Percentiles rank a stretch among this genome's conserved stretches.
phyloP scores from a whole-genome alignment of 352 stramenopile species.

The Phytophthora cactorum region DNA sequence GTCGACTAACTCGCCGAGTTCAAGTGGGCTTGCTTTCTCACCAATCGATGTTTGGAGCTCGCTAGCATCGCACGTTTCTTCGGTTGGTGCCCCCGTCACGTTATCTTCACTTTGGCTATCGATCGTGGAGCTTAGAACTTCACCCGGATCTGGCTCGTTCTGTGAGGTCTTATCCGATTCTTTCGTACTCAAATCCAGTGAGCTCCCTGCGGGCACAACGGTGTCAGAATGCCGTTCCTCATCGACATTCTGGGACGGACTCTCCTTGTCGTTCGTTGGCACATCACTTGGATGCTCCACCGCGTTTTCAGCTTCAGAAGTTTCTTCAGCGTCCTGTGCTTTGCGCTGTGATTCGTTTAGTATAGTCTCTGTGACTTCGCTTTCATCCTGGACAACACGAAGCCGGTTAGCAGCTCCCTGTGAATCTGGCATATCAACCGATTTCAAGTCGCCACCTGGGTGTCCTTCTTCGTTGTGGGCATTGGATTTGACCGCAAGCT shows the following conservation, averaged over 20 bases:
- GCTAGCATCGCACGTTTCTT: not conserved
- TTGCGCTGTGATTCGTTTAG: not conserved
- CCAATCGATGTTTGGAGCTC: not conserved
- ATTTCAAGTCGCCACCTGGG: not conserved
- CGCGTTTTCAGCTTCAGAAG: not conserved
- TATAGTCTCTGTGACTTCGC: not conserved
- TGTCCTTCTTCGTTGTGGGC: not conserved
- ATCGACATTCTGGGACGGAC: not conserved
- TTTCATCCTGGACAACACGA: not conserved
- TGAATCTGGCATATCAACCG: not conserved
- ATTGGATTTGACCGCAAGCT: not conserved
- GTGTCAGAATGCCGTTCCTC: conserved; percentile 15
- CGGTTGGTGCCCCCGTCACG: not conserved
- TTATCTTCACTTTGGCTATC: not conserved
- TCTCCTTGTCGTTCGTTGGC: not conserved
- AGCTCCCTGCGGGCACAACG: conserved; percentile 1
- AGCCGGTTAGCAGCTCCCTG: not conserved
- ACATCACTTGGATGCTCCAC: not conserved
- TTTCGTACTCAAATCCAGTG: not conserved
- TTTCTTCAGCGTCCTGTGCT: not conserved
- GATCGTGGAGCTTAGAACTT: not conserved
- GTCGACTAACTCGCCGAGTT: not conserved
- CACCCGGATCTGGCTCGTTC: not conserved
- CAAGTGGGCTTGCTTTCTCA: not conserved
- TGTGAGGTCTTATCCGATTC: not conserved